Evolutionary conservation across 2,329 filamentous ascomycete genomes (phyloP).

Genomic region (Hawksworthiomyces lignivorus): DNA sequence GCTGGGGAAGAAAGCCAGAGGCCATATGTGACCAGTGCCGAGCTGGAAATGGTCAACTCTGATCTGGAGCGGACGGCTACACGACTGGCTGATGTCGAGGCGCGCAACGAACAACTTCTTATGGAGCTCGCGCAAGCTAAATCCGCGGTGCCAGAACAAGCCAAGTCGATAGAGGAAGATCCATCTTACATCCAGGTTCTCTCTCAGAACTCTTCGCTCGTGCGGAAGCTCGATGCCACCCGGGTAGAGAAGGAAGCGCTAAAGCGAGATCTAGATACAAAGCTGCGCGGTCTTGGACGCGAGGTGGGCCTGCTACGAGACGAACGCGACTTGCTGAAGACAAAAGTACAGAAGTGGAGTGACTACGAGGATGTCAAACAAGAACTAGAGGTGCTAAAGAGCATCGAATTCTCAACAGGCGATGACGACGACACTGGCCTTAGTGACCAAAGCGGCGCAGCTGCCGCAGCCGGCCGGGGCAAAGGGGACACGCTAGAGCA

Average conservation of each 20-base stretch:
- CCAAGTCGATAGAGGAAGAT: conserved; percentile 71
- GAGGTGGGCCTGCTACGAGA: conserved; percentile 66
- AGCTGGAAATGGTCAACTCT: conserved; percentile 86
- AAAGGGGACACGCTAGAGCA: conserved; percentile 83
- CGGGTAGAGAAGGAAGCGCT: conserved; percentile 78
- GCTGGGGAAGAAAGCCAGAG: conserved; percentile 44
- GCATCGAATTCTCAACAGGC: conserved; percentile 91
- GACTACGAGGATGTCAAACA: conserved; percentile 97
- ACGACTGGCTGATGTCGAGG: conserved; percentile 82
- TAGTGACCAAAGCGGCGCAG: conserved; percentile 6
- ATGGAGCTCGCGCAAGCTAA: conserved; percentile 85
- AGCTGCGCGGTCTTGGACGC: conserved; percentile 70
- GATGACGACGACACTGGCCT: conserved; percentile 60
- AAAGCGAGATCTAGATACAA: conserved; percentile 67
- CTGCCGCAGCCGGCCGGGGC: conserved; percentile 25
- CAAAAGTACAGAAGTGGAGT: conserved; percentile 78
- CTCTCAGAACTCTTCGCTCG: conserved; percentile 85
- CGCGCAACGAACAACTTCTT: conserved; percentile 86
- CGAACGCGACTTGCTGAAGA: conserved; percentile 72
- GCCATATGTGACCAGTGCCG: conserved; percentile 70
- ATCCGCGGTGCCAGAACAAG: conserved; percentile 58
- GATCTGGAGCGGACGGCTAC: conserved; percentile 86
- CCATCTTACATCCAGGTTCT: conserved; percentile 79
- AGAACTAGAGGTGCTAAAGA: conserved; percentile 93
- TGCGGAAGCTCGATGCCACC: conserved; percentile 78